Conservation (phyloP, 805 yeast genomes). For the Candida caryicola region DNA sequence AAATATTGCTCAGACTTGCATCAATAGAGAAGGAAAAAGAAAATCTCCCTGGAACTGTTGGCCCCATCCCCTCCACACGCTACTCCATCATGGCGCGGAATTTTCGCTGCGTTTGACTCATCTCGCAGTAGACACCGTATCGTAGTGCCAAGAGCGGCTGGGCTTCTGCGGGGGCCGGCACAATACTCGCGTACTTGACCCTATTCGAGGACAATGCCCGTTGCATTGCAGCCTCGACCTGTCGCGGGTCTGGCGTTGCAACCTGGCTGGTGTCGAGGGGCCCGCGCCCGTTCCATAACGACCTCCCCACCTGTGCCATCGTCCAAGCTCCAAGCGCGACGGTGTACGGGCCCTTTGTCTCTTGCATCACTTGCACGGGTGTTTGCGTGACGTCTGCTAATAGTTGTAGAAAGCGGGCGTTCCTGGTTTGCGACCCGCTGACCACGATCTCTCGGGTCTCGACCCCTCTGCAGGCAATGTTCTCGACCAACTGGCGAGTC, state of each 20-base stretch:
- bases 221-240: neutral
- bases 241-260: neutral
- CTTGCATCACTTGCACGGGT: conserved; percentile 1
- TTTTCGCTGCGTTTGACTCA: neutral
- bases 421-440: conserved; percentile 55
- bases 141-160: neutral
- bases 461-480: conserved; percentile 21
- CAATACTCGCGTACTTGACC: too few species aligned
- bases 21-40: too few species aligned
- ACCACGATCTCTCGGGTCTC: conserved; percentile 34
- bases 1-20: too few species aligned
- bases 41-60: too few species aligned
- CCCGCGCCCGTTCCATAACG: conserved; percentile 7
- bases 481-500: conserved; percentile 35
- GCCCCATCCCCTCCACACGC: too few species aligned
- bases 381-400: conserved; percentile 17
- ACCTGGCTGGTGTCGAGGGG: neutral
- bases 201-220: too few species aligned
- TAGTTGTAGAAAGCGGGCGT: conserved; percentile 34
- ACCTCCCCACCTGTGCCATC: conserved; percentile 16
- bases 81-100: neutral
- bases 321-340: conserved; percentile 25
- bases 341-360: conserved; percentile 14
- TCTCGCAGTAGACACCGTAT: neutral
- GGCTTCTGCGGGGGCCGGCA: too few species aligned